Evolutionary conservation across 2,329 filamentous ascomycete genomes (phyloP).

Genomic region (Phaeomoniella chlamydospora): DNA sequence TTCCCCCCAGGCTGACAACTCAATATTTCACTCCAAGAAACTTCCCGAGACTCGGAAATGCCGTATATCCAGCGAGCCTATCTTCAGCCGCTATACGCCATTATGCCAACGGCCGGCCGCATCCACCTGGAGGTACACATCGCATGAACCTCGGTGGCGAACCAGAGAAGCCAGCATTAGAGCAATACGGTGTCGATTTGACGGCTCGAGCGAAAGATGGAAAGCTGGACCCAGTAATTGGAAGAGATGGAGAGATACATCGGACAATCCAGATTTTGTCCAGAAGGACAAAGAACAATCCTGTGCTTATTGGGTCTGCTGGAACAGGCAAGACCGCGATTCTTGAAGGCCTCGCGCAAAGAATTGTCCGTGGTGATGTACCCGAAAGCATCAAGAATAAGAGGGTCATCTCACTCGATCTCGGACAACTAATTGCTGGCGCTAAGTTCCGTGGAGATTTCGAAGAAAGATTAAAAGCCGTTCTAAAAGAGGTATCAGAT

Average conservation of each 20-base stretch:
- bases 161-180: slow-evolving; percentile 69
- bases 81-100: slow-evolving; percentile 13
- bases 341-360: slow-evolving; percentile 85
- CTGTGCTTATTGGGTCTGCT: slow-evolving; percentile 91
- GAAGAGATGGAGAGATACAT: slow-evolving; percentile 80
- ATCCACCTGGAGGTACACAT: slow-evolving; percentile 83
- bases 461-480: slow-evolving; percentile 81
- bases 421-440: slow-evolving; percentile 86
- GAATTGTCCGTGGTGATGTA: slow-evolving; percentile 84
- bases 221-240: slow-evolving; percentile 92
- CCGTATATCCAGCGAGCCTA: slow-evolving; percentile 5
- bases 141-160: slow-evolving; percentile 77
- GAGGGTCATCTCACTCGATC: slow-evolving; percentile 69
- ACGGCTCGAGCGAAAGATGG: slow-evolving; percentile 74
- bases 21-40: background rate
- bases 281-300: slow-evolving; percentile 92
- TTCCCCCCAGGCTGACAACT: background rate
- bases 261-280: slow-evolving; percentile 89
- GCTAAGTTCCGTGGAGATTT: slow-evolving; percentile 95
- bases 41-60: slow-evolving; percentile 1
- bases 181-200: slow-evolving; percentile 82
- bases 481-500: slow-evolving; percentile 80
- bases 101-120: slow-evolving; percentile 45
- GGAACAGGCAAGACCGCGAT: slow-evolving; percentile 98
- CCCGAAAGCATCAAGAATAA: slow-evolving; percentile 95